phyloP scores from a whole-genome alignment of 768 basidiomycete species.

The Clitopilus passeckerianus region DNA sequence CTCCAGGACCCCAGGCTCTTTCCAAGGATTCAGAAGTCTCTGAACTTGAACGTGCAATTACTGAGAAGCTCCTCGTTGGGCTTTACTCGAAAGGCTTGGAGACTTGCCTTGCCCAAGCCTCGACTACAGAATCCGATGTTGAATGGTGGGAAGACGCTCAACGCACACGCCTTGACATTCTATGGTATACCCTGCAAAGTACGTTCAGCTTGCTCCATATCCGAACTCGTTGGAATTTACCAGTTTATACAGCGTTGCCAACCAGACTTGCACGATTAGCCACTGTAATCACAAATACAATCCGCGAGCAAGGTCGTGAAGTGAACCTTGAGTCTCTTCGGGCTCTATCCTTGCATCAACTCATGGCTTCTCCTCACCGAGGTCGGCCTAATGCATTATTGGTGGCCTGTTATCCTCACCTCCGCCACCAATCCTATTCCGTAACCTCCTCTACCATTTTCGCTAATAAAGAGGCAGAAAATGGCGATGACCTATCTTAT shows the following conservation, averaged over 20 bases:
- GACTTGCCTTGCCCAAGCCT: slow-evolving; percentile 59
- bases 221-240: slow-evolving; percentile 7
- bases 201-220: not conserved
- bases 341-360: slow-evolving; percentile 39
- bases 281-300: slow-evolving; percentile 31
- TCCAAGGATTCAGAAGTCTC: slow-evolving; percentile 27
- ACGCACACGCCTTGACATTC: slow-evolving; percentile 49
- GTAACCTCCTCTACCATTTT: slow-evolving; percentile 12
- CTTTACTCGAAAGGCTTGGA: slow-evolving; percentile 67
- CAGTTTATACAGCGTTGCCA: slow-evolving; percentile 37
- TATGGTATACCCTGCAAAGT: slow-evolving; percentile 79
- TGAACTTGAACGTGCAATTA: slow-evolving; percentile 36
- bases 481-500: slow-evolving; percentile 2
- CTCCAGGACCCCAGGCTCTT: not conserved
- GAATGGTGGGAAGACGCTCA: slow-evolving; percentile 83
- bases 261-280: slow-evolving; percentile 30
- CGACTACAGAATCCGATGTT: slow-evolving; percentile 67
- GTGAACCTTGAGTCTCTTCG: slow-evolving; percentile 40
- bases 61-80: slow-evolving; percentile 45
- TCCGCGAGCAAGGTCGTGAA: slow-evolving; percentile 40
- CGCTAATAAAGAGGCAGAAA: slow-evolving; percentile 1
- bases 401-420: slow-evolving; percentile 63
- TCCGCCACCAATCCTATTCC: slow-evolving; percentile 13
- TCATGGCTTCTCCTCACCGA: slow-evolving; percentile 41
- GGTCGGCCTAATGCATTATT: slow-evolving; percentile 48